A percentile compares a stretch with the other conserved stretches of the same genome.
Conservation (phyloP, 305 asterid genomes). For the Plantago coronopus region DNA sequence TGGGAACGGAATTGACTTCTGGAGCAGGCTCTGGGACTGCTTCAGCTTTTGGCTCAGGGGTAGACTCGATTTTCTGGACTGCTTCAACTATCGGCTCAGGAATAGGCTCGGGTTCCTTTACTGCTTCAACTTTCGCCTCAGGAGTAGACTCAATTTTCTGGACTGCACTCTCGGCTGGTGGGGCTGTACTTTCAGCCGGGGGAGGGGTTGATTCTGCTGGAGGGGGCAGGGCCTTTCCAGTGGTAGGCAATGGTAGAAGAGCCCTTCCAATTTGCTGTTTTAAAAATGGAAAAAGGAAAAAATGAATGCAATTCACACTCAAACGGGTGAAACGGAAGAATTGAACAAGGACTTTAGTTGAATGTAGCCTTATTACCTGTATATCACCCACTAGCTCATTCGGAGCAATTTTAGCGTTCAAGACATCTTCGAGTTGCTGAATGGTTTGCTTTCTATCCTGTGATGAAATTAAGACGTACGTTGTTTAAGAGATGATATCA, state of each 20-base stretch:
- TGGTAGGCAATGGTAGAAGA: conserved; percentile 56
- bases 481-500: conserved; percentile 1
- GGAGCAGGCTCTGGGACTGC: conserved; percentile 36
- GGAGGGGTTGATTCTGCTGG: conserved; percentile 39
- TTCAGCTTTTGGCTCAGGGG: conserved; percentile 35
- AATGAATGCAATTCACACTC: background rate
- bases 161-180: conserved; percentile 25
- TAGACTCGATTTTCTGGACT: conserved; percentile 39
- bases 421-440: conserved; percentile 58
- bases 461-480: conserved; percentile 19
- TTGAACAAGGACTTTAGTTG: background rate
- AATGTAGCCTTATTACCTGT: conserved; percentile 43
- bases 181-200: conserved; percentile 29
- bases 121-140: conserved; percentile 29
- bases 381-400: conserved; percentile 80
- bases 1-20: conserved; percentile 52
- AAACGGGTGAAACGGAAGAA: background rate
- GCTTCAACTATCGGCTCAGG: conserved; percentile 34
- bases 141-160: conserved; percentile 37
- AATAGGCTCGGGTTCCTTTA: too few species aligned
- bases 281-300: conserved; percentile 10
- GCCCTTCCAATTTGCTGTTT: conserved; percentile 85
- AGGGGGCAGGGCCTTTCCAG: conserved; percentile 60
- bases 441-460: conserved; percentile 91
- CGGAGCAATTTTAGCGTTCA: conserved; percentile 69